Percentiles rank a stretch among this genome's conserved stretches.
These are phyloP conservation scores for Flaveria linearis DNA, from an alignment of 129 eudicot species.

Conservation along the genomic window DNA sequence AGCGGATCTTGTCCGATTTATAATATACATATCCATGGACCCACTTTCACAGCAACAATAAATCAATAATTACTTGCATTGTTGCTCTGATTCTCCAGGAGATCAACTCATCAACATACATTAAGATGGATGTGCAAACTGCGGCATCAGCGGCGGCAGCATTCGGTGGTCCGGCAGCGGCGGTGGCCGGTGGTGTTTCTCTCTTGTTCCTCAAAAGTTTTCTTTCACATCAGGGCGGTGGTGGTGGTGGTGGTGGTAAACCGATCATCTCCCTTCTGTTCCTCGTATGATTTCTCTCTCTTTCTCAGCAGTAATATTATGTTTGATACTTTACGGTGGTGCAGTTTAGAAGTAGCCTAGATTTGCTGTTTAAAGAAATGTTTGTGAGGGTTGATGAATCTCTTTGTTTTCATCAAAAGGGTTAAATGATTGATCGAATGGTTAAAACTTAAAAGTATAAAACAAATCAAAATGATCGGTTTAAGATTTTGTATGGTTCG, in stretches of 20 bases:
- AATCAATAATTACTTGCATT: neutral
- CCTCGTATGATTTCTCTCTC: conserved; percentile 28
- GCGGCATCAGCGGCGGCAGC: conserved; percentile 42
- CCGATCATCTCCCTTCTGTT: conserved; percentile 27
- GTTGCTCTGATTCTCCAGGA: neutral
- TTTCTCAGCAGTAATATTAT: neutral
- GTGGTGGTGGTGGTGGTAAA: conserved; percentile 17
- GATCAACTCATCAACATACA: neutral
- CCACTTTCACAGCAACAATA: too few relatives aligned
- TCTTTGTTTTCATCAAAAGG: too few relatives aligned
- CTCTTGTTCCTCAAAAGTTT: conserved; percentile 31
- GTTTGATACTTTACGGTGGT: too few relatives aligned
- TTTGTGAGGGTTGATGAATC: too few relatives aligned
- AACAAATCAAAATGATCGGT: too few relatives aligned
- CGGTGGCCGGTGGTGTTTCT: conserved; percentile 40
- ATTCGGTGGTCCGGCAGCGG: conserved; percentile 60
- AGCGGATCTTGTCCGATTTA: too few relatives aligned
- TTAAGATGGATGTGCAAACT: conserved; percentile 42
- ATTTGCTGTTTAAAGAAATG: too few relatives aligned
- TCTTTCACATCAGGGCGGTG: conserved; percentile 19
- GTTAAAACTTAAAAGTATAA: too few relatives aligned
- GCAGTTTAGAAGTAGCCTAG: neutral
- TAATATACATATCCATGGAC: too few relatives aligned
- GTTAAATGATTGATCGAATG: too few relatives aligned
- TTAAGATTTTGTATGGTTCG: too few relatives aligned